Base-by-base conservation (phyloP, 164 flowering plant genomes). In the Tetrastigma voinierianum region DNA sequence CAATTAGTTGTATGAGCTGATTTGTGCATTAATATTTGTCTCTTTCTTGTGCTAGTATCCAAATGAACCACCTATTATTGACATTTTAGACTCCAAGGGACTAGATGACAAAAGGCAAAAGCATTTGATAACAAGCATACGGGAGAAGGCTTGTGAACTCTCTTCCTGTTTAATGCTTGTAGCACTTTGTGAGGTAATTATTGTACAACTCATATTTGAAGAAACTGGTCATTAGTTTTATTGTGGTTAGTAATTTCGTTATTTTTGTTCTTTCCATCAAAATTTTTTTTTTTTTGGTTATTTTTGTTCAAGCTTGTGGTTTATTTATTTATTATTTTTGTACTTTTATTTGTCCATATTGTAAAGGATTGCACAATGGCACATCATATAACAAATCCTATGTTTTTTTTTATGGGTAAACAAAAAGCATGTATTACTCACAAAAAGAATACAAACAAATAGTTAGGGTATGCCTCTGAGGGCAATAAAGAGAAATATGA, bases 121-220 rank as follows among this genome's bases (percentile, higher is more conserved):
- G 46, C 73, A 82, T 71, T 64, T 93, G 55, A 17, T 82, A 32
- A 53, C 70, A 48, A 63, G 70, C 46, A 74, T 91, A 49, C 71
- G 65, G 51, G 72, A 80, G 45, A 88, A 76, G 75, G 96, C 91
- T 32, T 49, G 47, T 65, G 96, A 88, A 64, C 84, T 91, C 62
- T 67, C 89, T 25, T 84, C 92, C 18, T 82, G 76, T 71, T 72
- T 72, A 58, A 91, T 93, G 98, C 90, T 91, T 63, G 84, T 91
- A 56, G 88, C 90, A 40, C 86, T 93, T 72, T 88, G 90, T 72
- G 98, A 93, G 98, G 98, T 93, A 83, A 76, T 48, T 57, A 9
- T 47, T 48, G 61, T 24, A 32, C 49, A 17, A 43, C 57, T 24
- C 48, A 16, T 63, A 21, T 40, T 11, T 40, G 17, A 24, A 32